Evolutionary conservation across 345 rosid species (phyloP).

Genomic region (Lepidium africanum): DNA sequence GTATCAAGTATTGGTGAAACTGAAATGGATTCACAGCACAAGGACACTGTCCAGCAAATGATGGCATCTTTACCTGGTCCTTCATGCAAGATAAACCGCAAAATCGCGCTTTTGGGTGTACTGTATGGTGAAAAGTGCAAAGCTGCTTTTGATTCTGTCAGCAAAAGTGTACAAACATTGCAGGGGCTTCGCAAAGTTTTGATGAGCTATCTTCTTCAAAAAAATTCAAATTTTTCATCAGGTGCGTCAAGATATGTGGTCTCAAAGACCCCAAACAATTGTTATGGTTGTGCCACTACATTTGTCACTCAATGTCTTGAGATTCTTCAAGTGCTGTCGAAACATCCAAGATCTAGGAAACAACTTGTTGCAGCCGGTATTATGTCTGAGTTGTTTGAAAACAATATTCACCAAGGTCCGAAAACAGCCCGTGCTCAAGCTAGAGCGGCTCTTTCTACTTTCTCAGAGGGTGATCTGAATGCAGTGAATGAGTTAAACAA

Average conservation of each 20-base stretch:
- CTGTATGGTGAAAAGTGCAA: constrained; percentile 98
- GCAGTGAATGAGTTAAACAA: constrained; percentile 83
- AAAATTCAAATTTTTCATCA: constrained; percentile 52
- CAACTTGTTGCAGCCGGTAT: constrained; percentile 91
- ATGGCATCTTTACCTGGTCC: constrained; percentile 98
- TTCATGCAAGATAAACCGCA: constrained; percentile 94
- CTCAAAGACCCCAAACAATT: constrained; percentile 85
- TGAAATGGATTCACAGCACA: constrained; percentile 98
- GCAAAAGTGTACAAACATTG: constrained; percentile 97
- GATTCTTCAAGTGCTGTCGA: constrained; percentile 76
- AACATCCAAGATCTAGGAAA: constrained; percentile 69
- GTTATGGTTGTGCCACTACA: constrained; percentile 96
- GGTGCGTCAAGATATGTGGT: constrained; percentile 69
- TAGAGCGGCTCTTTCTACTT: constrained; percentile 86
- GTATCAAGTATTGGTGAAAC: constrained; percentile 96
- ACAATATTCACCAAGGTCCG: constrained; percentile 98
- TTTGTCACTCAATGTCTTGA: constrained; percentile 94
- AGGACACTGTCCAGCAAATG: constrained; percentile 99
- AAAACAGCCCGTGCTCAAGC: constrained; percentile 87
- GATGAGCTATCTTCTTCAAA: constrained; percentile 95
- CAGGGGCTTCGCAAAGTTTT: constrained; percentile 96
- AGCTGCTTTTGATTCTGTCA: constrained; percentile 99
- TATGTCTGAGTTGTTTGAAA: constrained; percentile 83
- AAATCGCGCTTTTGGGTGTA: constrained; percentile 97
- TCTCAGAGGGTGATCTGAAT: constrained; percentile 81